Conservation (phyloP, 805 yeast species). For the Starmera dryadoides region DNA sequence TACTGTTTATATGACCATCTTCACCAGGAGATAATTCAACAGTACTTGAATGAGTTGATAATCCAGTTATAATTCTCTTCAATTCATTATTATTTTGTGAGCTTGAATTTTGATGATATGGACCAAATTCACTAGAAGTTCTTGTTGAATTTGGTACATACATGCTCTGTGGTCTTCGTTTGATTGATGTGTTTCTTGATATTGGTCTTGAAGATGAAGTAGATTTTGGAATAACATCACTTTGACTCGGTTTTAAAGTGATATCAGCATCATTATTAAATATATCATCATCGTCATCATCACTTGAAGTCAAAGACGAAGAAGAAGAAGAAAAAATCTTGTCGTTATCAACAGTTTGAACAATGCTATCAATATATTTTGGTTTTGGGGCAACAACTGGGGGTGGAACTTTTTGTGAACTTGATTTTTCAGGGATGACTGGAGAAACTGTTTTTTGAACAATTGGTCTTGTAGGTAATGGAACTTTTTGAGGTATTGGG, state of each 20-base stretch:
- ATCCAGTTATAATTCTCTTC: slow-evolving; percentile 21
- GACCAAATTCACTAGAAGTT: slow-evolving; percentile 6
- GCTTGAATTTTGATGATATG: background rate
- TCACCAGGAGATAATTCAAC: slow-evolving; percentile 19
- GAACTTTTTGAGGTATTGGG: background rate
- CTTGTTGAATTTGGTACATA: slow-evolving; percentile 15
- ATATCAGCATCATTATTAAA: background rate
- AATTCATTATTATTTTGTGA: slow-evolving; percentile 6
- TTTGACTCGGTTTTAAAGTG: background rate
- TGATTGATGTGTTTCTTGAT: slow-evolving; percentile 1
- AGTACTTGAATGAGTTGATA: slow-evolving; percentile 9
- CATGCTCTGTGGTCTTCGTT: slow-evolving; percentile 28
- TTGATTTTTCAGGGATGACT: no score
- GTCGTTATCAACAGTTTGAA: slow-evolving; percentile 15
- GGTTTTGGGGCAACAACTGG: slow-evolving; percentile 12
- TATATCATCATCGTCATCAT: background rate
- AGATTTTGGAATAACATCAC: background rate
- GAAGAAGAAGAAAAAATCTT: no score
- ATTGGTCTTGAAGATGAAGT: background rate
- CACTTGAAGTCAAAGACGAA: background rate
- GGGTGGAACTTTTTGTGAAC: background rate
- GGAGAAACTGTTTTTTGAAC: no score
- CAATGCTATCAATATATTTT: slow-evolving; percentile 20
- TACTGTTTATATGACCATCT: slow-evolving; percentile 22
- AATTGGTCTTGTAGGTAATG: background rate